phyloP scores from a whole-genome alignment of 176 grass and related monocot species.

The Bolboschoenus planiculmis region DNA sequence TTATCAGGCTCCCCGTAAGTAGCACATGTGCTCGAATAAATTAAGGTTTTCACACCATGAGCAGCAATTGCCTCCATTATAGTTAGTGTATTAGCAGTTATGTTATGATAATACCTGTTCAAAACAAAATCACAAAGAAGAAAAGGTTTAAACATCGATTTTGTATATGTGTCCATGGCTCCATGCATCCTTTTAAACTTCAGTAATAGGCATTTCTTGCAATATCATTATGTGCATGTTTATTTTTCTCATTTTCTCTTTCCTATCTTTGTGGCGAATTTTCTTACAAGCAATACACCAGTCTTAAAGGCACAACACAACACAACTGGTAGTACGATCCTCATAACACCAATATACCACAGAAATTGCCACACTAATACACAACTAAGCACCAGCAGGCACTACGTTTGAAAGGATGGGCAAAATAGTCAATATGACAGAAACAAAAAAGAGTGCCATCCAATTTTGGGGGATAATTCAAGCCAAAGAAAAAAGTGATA shows the following conservation, averaged over 20 bases:
- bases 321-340: not conserved
- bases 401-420: not conserved
- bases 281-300: not conserved
- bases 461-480: not conserved
- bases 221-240: not conserved
- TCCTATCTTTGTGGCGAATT: not conserved
- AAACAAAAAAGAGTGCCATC: not conserved
- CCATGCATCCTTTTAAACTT: no score
- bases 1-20: constrained; percentile 93
- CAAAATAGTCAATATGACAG: not conserved
- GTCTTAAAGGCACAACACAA: not conserved
- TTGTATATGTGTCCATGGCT: not conserved
- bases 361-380: not conserved
- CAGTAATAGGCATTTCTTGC: not conserved
- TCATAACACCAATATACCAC: not conserved
- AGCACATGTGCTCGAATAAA: constrained; percentile 96
- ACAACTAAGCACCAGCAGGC: not conserved
- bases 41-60: constrained; percentile 75
- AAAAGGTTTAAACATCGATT: not conserved
- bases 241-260: not conserved
- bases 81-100: constrained; percentile 80
- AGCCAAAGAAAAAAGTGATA: constrained; percentile 23
- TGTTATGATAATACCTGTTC: constrained; percentile 97
- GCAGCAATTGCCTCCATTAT: constrained; percentile 87
- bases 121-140: constrained; percentile 14